Evolutionary conservation across 805 yeast genomes (phyloP).

Genomic region (Ogataea nakhonphanomensis): DNA sequence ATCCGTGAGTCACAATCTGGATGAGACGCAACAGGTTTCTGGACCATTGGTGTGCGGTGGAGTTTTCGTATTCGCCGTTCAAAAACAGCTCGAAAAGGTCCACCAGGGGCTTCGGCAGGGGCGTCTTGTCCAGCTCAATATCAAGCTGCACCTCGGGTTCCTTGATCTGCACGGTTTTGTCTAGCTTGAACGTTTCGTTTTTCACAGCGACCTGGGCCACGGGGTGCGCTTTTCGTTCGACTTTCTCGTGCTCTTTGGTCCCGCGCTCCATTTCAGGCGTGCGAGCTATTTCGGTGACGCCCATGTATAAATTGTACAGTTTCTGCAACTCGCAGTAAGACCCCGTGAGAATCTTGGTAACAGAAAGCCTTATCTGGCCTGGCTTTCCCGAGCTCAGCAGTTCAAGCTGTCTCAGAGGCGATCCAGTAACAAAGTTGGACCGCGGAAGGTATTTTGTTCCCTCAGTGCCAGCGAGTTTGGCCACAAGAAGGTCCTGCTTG

Average conservation of each 20-base stretch:
- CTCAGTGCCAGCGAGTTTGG: slow-evolving; percentile 2
- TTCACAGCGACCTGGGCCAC: slow-evolving; percentile 15
- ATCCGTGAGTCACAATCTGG: slow-evolving; percentile 42
- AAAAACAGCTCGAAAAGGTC: neutral
- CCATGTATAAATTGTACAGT: slow-evolving; percentile 48
- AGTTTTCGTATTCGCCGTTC: neutral
- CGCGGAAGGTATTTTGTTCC: slow-evolving; percentile 17
- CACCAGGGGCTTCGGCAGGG: neutral
- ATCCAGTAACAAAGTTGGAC: slow-evolving; percentile 12
- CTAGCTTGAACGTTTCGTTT: slow-evolving; percentile 2
- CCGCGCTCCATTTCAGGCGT: slow-evolving; percentile 48
- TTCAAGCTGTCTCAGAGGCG: slow-evolving; percentile 22
- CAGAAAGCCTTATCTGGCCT: slow-evolving; percentile 42
- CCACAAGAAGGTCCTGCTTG: slow-evolving; percentile 7
- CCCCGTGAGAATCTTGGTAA: slow-evolving; percentile 55
- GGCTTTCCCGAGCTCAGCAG: slow-evolving; percentile 4
- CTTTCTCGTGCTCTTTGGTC: slow-evolving; percentile 39
- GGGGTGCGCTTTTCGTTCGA: slow-evolving; percentile 49
- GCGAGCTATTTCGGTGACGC: slow-evolving; percentile 24
- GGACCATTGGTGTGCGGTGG: slow-evolving; percentile 36
- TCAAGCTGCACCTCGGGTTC: neutral
- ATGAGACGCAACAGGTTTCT: slow-evolving; percentile 41
- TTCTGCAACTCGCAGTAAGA: slow-evolving; percentile 68
- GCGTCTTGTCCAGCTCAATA: neutral
- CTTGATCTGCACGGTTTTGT: slow-evolving; percentile 9